Percentiles rank a stretch among this genome's conserved stretches.
phyloP scores from a whole-genome alignment of 306 rosid genomes.

The Prunus mume region DNA sequence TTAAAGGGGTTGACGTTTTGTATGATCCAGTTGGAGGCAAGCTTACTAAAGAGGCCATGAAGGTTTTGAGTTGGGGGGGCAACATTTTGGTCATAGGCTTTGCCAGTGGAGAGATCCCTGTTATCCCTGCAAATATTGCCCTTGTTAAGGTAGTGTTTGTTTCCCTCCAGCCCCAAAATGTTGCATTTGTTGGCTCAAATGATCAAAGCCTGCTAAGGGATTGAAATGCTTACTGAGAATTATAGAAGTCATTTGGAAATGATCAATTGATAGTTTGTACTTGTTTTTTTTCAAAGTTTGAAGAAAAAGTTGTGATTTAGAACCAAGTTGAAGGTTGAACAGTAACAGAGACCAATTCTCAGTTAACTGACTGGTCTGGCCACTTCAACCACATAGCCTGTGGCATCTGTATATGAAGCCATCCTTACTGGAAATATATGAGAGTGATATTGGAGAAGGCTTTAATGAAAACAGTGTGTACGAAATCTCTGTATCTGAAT shows the following conservation, averaged over 20 bases:
- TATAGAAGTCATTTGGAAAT: background rate
- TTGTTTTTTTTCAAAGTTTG: background rate
- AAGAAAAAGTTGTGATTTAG: background rate
- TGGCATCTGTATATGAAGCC: background rate
- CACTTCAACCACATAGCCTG: background rate
- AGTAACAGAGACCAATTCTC: background rate
- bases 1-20: slow-evolving; percentile 85
- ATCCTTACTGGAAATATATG: background rate
- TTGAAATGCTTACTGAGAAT: background rate
- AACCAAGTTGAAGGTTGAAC: background rate
- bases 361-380: background rate
- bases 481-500: background rate
- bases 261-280: background rate
- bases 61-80: slow-evolving; percentile 89
- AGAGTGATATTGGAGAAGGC: background rate
- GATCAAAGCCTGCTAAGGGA: background rate
- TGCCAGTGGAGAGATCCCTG: slow-evolving; percentile 91
- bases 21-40: slow-evolving; percentile 98
- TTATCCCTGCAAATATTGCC: slow-evolving; percentile 86
- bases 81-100: slow-evolving; percentile 86
- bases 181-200: background rate
- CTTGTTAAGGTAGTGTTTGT: slow-evolving; percentile 68
- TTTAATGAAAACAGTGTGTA: background rate
- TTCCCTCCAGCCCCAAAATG: background rate
- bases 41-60: slow-evolving; percentile 66